phyloP scores from a whole-genome alignment of 2,329 filamentous ascomycete genomes.

The Pseudogymnoascus sp. region DNA sequence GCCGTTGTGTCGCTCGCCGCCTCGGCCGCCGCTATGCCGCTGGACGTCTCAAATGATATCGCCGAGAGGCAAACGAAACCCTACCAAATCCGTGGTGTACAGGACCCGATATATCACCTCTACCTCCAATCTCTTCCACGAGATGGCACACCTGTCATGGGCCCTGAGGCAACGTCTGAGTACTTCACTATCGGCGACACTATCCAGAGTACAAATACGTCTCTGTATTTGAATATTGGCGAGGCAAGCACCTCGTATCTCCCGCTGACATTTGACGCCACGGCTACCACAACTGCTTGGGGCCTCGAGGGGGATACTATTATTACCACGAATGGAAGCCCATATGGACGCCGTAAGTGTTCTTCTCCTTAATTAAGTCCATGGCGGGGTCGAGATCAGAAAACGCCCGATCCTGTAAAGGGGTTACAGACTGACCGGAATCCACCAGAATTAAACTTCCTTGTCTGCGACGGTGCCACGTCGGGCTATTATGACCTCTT shows the following conservation, averaged over 20 bases:
- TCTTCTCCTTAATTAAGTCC: constrained; percentile 1
- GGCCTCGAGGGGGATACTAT: constrained; percentile 40
- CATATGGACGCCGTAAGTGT: constrained; percentile 33
- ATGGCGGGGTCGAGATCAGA: background rate
- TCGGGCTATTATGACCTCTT: constrained; percentile 40
- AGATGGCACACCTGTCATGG: constrained; percentile 37
- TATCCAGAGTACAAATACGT: constrained; percentile 41
- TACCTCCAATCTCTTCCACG: constrained; percentile 37
- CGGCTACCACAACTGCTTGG: constrained; percentile 39
- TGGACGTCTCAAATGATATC: background rate
- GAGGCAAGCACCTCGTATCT: constrained; percentile 41
- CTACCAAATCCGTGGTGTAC: constrained; percentile 41
- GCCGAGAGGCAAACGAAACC: constrained; percentile 20
- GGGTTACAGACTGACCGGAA: background rate
- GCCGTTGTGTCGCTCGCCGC: background rate
- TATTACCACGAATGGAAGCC: constrained; percentile 36
- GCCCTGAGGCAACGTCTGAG: constrained; percentile 40
- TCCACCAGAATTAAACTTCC: constrained; percentile 39
- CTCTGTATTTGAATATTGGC: constrained; percentile 39
- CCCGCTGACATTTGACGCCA: constrained; percentile 37
- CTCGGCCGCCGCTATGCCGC: background rate
- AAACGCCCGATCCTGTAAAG: background rate
- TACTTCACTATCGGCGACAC: constrained; percentile 41
- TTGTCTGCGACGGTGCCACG: constrained; percentile 37
- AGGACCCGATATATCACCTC: constrained; percentile 42